Conservation (phyloP, 2,329 filamentous ascomycete genomes). For the Mycosphaerella sp. region DNA sequence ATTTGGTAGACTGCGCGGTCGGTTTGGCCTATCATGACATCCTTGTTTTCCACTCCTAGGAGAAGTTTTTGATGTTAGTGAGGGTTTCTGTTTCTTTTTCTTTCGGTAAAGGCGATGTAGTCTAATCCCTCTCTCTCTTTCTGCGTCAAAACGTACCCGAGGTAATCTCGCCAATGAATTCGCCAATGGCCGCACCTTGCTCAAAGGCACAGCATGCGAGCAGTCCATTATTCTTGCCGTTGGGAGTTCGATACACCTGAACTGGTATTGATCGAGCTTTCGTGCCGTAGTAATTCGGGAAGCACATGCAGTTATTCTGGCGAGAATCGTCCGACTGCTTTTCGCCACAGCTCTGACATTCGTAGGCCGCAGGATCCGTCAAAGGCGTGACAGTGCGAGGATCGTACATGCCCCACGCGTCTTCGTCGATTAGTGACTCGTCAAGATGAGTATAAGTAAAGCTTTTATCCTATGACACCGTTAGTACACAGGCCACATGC, state of each 20-base stretch:
- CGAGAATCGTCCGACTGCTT: conserved; percentile 47
- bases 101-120: neutral
- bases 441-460: conserved; percentile 48
- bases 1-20: conserved; percentile 50
- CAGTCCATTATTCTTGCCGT: conserved; percentile 52
- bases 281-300: conserved; percentile 47
- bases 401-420: conserved; percentile 46
- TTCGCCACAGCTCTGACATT: conserved; percentile 44
- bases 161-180: conserved; percentile 52
- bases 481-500: too few relatives aligned
- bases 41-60: conserved; percentile 41
- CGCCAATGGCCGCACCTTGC: conserved; percentile 48
- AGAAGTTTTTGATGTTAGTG: neutral
- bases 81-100: neutral
- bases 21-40: conserved; percentile 47
- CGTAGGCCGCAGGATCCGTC: conserved; percentile 23
- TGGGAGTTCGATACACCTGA: conserved; percentile 48
- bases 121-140: too few relatives aligned
- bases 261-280: conserved; percentile 40
- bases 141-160: conserved; percentile 29
- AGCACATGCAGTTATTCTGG: conserved; percentile 48
- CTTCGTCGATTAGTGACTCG: conserved; percentile 45
- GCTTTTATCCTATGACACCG: conserved; percentile 32
- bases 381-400: conserved; percentile 41
- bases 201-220: conserved; percentile 45